Conservation (phyloP, 345 rosid species). For the Draba incana region DNA sequence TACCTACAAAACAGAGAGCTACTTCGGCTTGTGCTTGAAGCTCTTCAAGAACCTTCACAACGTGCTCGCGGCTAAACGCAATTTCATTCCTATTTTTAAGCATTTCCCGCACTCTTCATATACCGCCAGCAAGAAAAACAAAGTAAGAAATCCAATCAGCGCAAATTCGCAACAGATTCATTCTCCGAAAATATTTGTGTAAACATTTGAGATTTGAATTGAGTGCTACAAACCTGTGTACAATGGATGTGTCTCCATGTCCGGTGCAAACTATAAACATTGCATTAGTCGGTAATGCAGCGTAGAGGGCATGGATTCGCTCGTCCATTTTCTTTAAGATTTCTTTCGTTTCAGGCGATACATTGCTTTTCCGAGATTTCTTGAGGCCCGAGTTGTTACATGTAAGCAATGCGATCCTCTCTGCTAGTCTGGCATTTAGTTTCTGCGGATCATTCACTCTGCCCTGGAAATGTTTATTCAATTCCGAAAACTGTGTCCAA, state of each 20-base stretch:
- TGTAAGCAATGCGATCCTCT: slow-evolving; percentile 76
- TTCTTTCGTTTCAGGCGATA: slow-evolving; percentile 63
- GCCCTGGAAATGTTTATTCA: slow-evolving; percentile 64
- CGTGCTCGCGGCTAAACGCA: slow-evolving; percentile 56
- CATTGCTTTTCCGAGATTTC: slow-evolving; percentile 50
- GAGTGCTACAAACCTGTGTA: slow-evolving; percentile 60
- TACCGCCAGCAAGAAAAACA: slow-evolving; percentile 28
- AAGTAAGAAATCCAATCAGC: slow-evolving; percentile 7
- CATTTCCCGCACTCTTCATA: slow-evolving; percentile 76
- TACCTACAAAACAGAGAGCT: slow-evolving; percentile 84
- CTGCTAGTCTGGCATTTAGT: slow-evolving; percentile 70
- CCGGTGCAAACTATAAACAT: slow-evolving; percentile 95
- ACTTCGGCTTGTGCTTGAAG: slow-evolving; percentile 97
- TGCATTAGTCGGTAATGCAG: slow-evolving; percentile 71
- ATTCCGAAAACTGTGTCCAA: slow-evolving; percentile 90
- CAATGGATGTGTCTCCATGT: slow-evolving; percentile 89
- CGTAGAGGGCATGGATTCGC: slow-evolving; percentile 55
- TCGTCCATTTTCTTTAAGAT: slow-evolving; percentile 58
- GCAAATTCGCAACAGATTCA: neutral
- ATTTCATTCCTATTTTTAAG: slow-evolving; percentile 60
- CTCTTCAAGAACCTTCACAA: slow-evolving; percentile 86
- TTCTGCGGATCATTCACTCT: slow-evolving; percentile 66
- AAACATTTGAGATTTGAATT: neutral
- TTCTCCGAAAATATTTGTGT: neutral
- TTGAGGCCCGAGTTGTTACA: slow-evolving; percentile 51